A percentile compares a stretch with the other conserved stretches of the same genome.
phyloP scores from a whole-genome alignment of 2,329 filamentous ascomycete species.

The Akanthomyces lecanii region DNA sequence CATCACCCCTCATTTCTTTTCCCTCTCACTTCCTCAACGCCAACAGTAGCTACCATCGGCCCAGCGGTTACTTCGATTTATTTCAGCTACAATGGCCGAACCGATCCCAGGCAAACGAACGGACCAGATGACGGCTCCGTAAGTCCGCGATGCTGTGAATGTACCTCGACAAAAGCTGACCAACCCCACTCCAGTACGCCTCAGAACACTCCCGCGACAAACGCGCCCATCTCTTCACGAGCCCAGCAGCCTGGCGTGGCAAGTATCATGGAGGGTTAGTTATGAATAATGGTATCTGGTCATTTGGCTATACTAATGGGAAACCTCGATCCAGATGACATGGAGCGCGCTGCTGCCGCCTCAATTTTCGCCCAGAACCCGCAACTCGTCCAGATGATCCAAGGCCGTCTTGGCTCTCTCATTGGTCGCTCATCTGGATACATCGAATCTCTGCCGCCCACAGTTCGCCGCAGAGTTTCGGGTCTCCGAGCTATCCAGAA shows the following conservation, averaged over 20 bases:
- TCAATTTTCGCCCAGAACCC: conserved; percentile 96
- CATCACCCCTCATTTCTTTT: conserved; percentile 24
- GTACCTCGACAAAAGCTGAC: conserved; percentile 34
- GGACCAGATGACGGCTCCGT: conserved; percentile 55
- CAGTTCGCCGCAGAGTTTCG: conserved; percentile 87
- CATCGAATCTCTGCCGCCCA: conserved; percentile 87
- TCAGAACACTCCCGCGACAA: conserved; percentile 94
- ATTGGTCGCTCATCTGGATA: conserved; percentile 96
- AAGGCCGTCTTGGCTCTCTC: conserved; percentile 88
- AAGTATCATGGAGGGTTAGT: conserved; percentile 95
- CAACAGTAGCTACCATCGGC: conserved; percentile 14
- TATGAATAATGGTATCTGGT: conserved; percentile 11
- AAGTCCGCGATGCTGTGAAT: conserved; percentile 34
- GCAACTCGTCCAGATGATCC: conserved; percentile 92
- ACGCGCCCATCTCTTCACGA: conserved; percentile 95
- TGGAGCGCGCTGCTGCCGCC: conserved; percentile 81
- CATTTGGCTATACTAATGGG: conserved; percentile 23
- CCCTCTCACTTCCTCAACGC: conserved; percentile 23
- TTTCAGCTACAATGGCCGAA: conserved; percentile 52
- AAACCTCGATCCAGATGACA: conserved; percentile 63
- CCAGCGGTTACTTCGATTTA: conserved; percentile 18
- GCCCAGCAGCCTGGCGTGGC: conserved; percentile 91
- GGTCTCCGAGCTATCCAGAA: conserved; percentile 98
- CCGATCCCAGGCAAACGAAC: conserved; percentile 61
- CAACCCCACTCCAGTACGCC: conserved; percentile 68